Percentiles rank a stretch among this genome's conserved stretches.
phyloP scores from a whole-genome alignment of 2,329 filamentous ascomycete genomes.

The Akanthomyces muscarius region DNA sequence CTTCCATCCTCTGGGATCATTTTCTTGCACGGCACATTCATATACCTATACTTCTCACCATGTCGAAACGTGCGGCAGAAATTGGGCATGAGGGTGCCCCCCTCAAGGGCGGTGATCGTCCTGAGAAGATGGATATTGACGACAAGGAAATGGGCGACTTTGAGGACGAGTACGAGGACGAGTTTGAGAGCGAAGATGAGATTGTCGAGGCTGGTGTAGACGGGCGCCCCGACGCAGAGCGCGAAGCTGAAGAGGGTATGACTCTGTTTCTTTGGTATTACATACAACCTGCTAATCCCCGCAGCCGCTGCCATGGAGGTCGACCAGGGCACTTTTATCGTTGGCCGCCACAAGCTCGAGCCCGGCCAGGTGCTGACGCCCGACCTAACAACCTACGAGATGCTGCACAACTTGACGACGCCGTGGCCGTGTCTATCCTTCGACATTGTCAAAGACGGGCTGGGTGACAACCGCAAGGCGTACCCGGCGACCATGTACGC shows the following conservation, averaged over 20 bases:
- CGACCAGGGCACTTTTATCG: slow-evolving; percentile 92
- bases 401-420: slow-evolving; percentile 91
- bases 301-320: slow-evolving; percentile 69
- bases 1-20: background rate
- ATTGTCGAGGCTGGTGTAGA: slow-evolving; percentile 93
- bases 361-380: slow-evolving; percentile 87
- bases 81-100: slow-evolving; percentile 42
- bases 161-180: slow-evolving; percentile 92
- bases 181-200: slow-evolving; percentile 85
- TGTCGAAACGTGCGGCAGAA: slow-evolving; percentile 60
- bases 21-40: background rate
- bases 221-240: slow-evolving; percentile 84
- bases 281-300: slow-evolving; percentile 26
- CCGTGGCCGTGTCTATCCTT: slow-evolving; percentile 98
- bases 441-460: slow-evolving; percentile 79
- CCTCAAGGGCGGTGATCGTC: slow-evolving; percentile 58
- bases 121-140: slow-evolving; percentile 64
- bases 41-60: slow-evolving; percentile 25
- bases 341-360: slow-evolving; percentile 86
- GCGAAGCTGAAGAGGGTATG: slow-evolving; percentile 78
- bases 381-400: slow-evolving; percentile 92
- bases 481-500: slow-evolving; percentile 96
- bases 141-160: slow-evolving; percentile 71
- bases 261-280: slow-evolving; percentile 31
- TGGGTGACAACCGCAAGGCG: slow-evolving; percentile 86